Conservation (phyloP, 495 filamentous ascomycete species). For the Trichocladium antarcticum region DNA sequence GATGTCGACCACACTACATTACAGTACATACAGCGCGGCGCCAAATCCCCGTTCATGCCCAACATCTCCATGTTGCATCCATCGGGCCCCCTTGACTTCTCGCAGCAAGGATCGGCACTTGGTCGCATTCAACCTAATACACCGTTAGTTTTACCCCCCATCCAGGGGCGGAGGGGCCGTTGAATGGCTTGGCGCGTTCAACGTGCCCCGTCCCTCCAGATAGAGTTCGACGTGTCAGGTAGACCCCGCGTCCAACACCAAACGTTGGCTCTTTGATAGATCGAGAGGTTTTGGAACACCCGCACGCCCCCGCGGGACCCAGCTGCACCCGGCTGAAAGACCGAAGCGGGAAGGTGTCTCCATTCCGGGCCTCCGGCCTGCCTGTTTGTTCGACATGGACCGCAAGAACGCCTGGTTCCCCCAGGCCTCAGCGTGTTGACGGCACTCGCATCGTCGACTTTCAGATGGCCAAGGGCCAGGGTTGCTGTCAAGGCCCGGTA, state of each 20-base stretch:
- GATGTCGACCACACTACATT: too few relatives aligned
- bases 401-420: slow-evolving; percentile 3
- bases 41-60: background rate
- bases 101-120: slow-evolving; percentile 4
- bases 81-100: background rate
- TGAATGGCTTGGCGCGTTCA: slow-evolving; percentile 7
- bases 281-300: slow-evolving; percentile 12
- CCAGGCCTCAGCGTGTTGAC: background rate
- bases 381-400: slow-evolving; percentile 4
- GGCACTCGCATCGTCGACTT: background rate
- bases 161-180: background rate
- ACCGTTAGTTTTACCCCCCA: slow-evolving; percentile 3
- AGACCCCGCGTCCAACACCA: background rate
- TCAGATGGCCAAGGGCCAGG: background rate
- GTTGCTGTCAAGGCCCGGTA: background rate
- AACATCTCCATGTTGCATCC: background rate
- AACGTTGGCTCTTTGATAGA: background rate
- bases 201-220: background rate
- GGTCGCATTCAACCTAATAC: slow-evolving; percentile 3
- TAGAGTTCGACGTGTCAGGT: slow-evolving; percentile 11
- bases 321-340: slow-evolving; percentile 6
- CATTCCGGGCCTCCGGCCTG: slow-evolving; percentile 9
- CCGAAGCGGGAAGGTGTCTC: slow-evolving; percentile 24
- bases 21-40: background rate
- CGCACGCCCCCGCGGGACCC: slow-evolving; percentile 9